Evolutionary conservation across 371 early-diverging fungal species (phyloP).

Genomic region (Polyrhizophydium stewartii): DNA sequence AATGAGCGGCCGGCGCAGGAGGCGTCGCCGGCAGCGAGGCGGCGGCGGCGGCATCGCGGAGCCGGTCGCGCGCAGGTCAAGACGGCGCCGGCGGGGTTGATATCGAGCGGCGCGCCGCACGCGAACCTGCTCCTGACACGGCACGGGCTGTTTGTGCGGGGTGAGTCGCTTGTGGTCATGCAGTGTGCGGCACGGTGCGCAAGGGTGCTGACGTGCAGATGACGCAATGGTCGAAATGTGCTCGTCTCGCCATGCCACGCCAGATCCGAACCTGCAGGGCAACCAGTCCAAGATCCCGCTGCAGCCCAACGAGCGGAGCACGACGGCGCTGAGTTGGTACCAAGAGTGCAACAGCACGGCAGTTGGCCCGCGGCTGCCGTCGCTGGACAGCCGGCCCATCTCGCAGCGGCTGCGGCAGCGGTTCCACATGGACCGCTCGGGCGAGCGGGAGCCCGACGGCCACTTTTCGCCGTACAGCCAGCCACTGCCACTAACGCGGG

Average conservation of each 20-base stretch:
- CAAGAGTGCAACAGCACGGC: conserved; percentile 1
- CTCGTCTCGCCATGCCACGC: no score
- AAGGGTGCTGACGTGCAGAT: not conserved
- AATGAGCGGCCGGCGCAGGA: no score
- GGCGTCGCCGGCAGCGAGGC: no score
- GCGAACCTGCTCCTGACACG: conserved; percentile 4
- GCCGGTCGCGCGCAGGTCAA: no score
- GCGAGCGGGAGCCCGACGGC: not conserved
- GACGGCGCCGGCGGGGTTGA: no score
- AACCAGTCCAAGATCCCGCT: conserved; percentile 1
- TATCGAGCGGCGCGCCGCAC: no score
- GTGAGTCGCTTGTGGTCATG: not conserved
- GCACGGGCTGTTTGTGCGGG: conserved; percentile 1
- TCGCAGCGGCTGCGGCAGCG: not conserved
- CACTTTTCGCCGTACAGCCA: conserved; percentile 7
- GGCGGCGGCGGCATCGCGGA: no score
- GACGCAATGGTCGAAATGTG: not conserved
- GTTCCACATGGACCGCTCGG: conserved; percentile 2
- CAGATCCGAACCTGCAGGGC: not conserved
- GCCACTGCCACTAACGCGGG: conserved; percentile 8
- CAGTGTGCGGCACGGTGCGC: no score
- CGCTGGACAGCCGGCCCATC: conserved; percentile 7
- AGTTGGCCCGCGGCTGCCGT: conserved; percentile 2
- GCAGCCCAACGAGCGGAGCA: not conserved
- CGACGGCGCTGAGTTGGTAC: conserved; percentile 2